A percentile compares a stretch with the other conserved stretches of the same genome.
Conservation (phyloP, 2,329 filamentous ascomycete species). For the Lasiodiplodia sp. region DNA sequence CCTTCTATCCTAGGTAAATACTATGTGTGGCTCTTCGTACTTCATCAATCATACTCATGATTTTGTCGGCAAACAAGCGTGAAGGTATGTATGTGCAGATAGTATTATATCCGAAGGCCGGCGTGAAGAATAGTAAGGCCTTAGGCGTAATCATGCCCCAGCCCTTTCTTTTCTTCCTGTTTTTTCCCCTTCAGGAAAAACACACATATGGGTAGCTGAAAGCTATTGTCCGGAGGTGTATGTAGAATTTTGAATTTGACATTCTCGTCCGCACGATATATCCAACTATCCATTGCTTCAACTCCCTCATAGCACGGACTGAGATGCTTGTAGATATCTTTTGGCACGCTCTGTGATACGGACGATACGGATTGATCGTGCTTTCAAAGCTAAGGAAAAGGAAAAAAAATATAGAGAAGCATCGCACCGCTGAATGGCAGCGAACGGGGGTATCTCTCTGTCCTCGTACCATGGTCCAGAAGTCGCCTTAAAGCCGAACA, state of each 20-base stretch:
- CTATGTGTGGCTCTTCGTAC: too few species aligned
- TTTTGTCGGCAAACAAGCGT: too few species aligned
- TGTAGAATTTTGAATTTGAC: neutral
- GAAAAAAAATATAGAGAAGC: neutral
- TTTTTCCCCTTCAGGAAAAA: neutral
- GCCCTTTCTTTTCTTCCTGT: neutral
- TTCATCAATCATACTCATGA: too few species aligned
- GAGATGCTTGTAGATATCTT: too few species aligned
- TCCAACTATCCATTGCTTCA: too few species aligned
- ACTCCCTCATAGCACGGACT: too few species aligned
- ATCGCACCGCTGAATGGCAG: conserved; percentile 5
- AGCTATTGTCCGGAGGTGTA: neutral
- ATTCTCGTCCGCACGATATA: neutral
- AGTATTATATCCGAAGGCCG: too few species aligned
- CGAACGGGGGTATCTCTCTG: conserved; percentile 26
- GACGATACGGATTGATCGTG: neutral
- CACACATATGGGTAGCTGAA: neutral
- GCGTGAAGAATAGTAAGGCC: too few species aligned
- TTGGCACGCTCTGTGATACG: neutral
- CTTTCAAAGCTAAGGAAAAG: neutral
- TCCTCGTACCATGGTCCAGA: conserved; percentile 27
- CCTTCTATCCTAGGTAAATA: conserved; percentile 1
- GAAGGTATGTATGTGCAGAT: too few species aligned
- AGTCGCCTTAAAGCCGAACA: conserved; percentile 26
- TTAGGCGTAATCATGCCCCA: too few species aligned